phyloP scores from a whole-genome alignment of 257 asterid genomes.

The Gentiana dahurica region DNA sequence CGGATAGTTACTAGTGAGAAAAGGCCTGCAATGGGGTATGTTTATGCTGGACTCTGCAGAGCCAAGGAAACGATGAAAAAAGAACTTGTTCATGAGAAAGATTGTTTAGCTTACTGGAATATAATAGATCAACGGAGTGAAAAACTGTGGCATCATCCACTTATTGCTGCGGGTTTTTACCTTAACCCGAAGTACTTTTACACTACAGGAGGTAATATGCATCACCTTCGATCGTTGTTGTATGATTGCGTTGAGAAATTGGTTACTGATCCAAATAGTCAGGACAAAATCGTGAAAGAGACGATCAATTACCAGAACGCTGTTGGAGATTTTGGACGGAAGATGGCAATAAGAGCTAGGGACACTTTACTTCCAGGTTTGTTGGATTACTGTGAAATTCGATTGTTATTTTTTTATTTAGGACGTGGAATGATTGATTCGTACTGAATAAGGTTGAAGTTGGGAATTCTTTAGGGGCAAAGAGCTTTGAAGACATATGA shows the following conservation, averaged over 20 bases:
- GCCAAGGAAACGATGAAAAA: conserved; percentile 85
- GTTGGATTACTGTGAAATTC: conserved; percentile 17
- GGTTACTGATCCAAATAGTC: conserved; percentile 62
- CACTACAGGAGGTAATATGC: conserved; percentile 68
- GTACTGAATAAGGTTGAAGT: background rate
- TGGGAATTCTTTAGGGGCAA: background rate
- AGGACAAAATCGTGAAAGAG: conserved; percentile 83
- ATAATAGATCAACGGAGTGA: conserved; percentile 78
- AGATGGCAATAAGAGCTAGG: conserved; percentile 93
- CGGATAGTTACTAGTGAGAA: conserved; percentile 68
- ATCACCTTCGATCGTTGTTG: conserved; percentile 53
- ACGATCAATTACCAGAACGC: conserved; percentile 61
- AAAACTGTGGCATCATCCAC: conserved; percentile 69
- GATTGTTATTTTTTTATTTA: background rate
- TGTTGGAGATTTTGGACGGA: conserved; percentile 85
- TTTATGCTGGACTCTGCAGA: conserved; percentile 72
- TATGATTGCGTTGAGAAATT: conserved; percentile 83
- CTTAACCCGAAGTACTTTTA: conserved; percentile 86
- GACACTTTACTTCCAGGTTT: conserved; percentile 77
- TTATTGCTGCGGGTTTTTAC: conserved; percentile 86
- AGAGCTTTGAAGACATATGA: background rate
- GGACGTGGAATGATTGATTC: too few species aligned
- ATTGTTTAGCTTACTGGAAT: conserved; percentile 59
- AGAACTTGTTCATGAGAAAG: conserved; percentile 50
- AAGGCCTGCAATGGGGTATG: conserved; percentile 77